Evolutionary conservation across 2,329 filamentous ascomycete species (phyloP).

Genomic region (Colletotrichum camelliae): DNA sequence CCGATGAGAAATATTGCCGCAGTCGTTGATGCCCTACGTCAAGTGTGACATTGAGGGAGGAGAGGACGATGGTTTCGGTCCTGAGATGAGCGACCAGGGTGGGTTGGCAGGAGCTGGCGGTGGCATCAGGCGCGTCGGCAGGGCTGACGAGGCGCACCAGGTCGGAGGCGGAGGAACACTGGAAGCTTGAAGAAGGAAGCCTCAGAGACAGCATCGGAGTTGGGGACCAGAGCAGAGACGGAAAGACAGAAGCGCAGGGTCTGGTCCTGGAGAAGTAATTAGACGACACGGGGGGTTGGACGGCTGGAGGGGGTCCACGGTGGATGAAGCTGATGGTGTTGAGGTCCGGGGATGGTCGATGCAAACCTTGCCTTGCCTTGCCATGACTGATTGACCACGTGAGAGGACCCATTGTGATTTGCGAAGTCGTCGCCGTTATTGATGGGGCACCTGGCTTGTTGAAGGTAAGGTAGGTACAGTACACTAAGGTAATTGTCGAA

Average conservation of each 20-base stretch:
- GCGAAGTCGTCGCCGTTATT: neutral
- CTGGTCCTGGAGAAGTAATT: neutral
- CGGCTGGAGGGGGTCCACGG: neutral
- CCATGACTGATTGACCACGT: neutral
- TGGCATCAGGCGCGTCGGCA: neutral
- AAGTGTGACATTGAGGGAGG: neutral
- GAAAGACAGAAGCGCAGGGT: neutral
- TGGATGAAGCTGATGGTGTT: neutral
- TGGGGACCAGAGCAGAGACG: neutral
- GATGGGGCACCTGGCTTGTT: neutral
- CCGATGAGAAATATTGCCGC: neutral
- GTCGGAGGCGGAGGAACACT: neutral
- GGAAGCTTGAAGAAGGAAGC: neutral
- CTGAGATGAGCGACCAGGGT: neutral
- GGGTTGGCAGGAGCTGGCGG: neutral
- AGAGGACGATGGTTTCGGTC: neutral
- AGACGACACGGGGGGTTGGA: neutral
- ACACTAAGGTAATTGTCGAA: neutral
- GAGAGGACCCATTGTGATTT: neutral
- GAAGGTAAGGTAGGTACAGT: too few species aligned
- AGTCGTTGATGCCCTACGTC: neutral
- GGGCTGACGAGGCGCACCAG: neutral
- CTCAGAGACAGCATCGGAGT: neutral
- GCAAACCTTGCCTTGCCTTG: neutral
- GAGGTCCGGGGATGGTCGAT: neutral